Base-by-base conservation (phyloP, 768 basidiomycete genomes). In the Termitomyces sp. region DNA sequence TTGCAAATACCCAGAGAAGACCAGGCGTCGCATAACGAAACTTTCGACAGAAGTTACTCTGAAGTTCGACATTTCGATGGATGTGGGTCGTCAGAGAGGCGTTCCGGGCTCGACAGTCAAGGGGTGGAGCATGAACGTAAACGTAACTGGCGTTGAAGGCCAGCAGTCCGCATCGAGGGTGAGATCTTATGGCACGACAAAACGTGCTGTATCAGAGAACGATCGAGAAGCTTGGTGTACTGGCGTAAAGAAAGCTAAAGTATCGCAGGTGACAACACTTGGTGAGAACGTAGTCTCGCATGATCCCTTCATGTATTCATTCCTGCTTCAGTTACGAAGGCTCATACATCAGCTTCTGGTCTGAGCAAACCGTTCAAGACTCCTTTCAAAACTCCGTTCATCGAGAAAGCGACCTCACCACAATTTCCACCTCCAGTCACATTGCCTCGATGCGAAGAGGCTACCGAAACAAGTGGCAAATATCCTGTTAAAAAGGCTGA, bases 1-100 rank as follows among this genome's bases (percentile, higher is more conserved):
- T 3, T 93, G 92, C 73, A 90, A 88, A 70, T 84, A 84, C 60
- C 87, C 89, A 0, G 85, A 85, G 24, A 91, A 86, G 72, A 80
- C 83, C 0, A 76, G 68, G 52, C 72, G 68, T 3, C 77, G 78
- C 28, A 78, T 81, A 56, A 65, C 61, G 26, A 79, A 77, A n/a
- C 75, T 92, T 4, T 80, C 84, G 0, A 68, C 75, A 1, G 63
- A 66, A 46, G 70, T 72, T 61, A 63, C 55, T 50, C 10, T 50
- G 26, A 44, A 53, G 26, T 26, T 72, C 69, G n/a, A 56, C 56
- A 4, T 62, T 64, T 8, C 68, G 69, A 52, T 60, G 66, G 34
- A 48, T 22, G 36, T 37, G 34, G 18, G 31, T 37, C 31, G 16
- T 44, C 49, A 22, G 34, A 51, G 31, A 31, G 48, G n/a, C 37